Evolutionary conservation across 2,329 filamentous ascomycete species (phyloP), one percentile per base, ranked within the genome.

Genomic region (Mycosphaerelloides madeirae): DNA sequence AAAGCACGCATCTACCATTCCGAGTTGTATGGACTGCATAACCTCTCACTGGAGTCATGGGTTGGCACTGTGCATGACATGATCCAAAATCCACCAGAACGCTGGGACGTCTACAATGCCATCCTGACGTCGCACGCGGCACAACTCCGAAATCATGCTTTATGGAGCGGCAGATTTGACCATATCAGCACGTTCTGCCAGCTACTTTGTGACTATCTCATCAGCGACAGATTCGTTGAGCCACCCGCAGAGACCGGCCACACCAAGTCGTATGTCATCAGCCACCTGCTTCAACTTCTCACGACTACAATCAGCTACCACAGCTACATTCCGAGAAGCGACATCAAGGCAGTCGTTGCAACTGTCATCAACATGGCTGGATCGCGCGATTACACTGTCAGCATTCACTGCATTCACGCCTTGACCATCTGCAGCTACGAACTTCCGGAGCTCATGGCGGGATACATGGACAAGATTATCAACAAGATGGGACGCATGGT

Each of bases 401-500:
- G 89, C 15, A 93, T 90, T 60, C 86, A 83, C 50, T 98, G 93
- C 66, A 95, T 98, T 41, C 91, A 98, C 64, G 91, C 91, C 0
- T 73, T 98, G 15, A 90, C 89, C 0, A 85, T 98, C 48, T 97
- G 91, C 70, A 96, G 90, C 64, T 89, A 96, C 59, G 93, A 98
- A 65, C 78, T 96, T 19, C 90, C 93, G 2, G 77, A 85, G 14
- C 91, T 91, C 11, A 86, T 90, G 40, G 87, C 85, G 61, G 95
- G 91, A 62, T 84, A 83, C 15, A 75, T 97, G 48, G 85, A 91
- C 35, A 85, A 82, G 35, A 87, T 97, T 54, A 75, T 98, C 43
- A 85, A 90, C 59, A 91, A 88, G 63, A 95, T 98, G 87, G 85
- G 90, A 1, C 87, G 90, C 57, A 94, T 96, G 59, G 95, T 98